Conservation (phyloP, 2,329 filamentous ascomycete genomes). For the Daldinia eschscholtzii region DNA sequence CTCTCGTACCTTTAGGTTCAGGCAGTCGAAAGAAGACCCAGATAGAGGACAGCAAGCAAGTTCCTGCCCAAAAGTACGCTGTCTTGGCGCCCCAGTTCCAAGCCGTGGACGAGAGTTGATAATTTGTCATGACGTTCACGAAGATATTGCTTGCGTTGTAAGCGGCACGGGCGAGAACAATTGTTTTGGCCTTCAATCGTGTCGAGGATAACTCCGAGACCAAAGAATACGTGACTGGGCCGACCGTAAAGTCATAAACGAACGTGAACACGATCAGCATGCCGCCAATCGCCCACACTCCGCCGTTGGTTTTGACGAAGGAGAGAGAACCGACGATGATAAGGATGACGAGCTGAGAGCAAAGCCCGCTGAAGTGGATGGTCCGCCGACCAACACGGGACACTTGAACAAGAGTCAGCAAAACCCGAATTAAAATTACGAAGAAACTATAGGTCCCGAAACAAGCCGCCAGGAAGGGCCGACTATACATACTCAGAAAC, state of each 20-base stretch:
- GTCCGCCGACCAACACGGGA: slow-evolving; percentile 62
- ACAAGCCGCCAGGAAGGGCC: background rate
- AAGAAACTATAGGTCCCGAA: background rate
- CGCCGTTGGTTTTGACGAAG: slow-evolving; percentile 52
- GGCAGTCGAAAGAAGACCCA: slow-evolving; percentile 67
- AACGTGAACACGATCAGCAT: slow-evolving; percentile 66
- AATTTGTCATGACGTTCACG: slow-evolving; percentile 63
- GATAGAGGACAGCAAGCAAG: slow-evolving; percentile 61
- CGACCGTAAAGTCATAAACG: slow-evolving; percentile 67
- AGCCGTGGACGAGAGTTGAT: slow-evolving; percentile 61
- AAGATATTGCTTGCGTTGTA: slow-evolving; percentile 66
- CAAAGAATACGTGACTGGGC: slow-evolving; percentile 66
- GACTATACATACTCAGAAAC: slow-evolving; percentile 54
- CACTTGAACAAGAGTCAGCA: slow-evolving; percentile 46
- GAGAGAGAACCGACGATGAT: slow-evolving; percentile 58
- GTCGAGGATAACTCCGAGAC: slow-evolving; percentile 67
- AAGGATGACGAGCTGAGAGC: slow-evolving; percentile 56
- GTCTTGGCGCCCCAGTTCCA: slow-evolving; percentile 64
- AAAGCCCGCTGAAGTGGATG: slow-evolving; percentile 62
- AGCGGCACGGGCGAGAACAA: slow-evolving; percentile 63
- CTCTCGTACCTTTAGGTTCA: slow-evolving; percentile 61
- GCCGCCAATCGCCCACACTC: slow-evolving; percentile 60
- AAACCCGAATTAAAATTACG: background rate
- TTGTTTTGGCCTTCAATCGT: slow-evolving; percentile 66
- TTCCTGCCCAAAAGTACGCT: slow-evolving; percentile 62